Evolutionary conservation across 768 basidiomycete species (phyloP).

Genomic region (Rhodotorula graminis): DNA sequence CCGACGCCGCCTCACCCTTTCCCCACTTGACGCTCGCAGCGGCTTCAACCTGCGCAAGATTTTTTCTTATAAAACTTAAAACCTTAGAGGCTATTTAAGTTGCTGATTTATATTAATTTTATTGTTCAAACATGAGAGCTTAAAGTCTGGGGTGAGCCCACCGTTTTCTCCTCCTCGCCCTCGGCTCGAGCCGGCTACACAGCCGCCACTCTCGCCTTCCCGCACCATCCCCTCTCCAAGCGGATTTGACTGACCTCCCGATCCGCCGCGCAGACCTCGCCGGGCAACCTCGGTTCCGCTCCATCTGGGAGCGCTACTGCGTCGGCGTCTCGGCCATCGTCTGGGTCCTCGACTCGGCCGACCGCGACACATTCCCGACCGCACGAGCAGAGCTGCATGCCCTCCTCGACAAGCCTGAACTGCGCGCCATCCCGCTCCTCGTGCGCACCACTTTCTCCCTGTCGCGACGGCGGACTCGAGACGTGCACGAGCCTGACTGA

Average conservation of each 20-base stretch:
- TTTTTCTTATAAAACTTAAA: too few relatives aligned
- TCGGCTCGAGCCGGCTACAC: too few relatives aligned
- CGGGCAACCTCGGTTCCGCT: constrained; percentile 37
- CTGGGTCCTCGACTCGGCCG: constrained; percentile 34
- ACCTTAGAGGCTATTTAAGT: too few relatives aligned
- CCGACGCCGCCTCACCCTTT: background rate
- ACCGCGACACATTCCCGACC: constrained; percentile 24
- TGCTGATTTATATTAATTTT: too few relatives aligned
- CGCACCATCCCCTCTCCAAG: background rate
- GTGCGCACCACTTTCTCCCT: background rate
- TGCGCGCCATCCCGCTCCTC: constrained; percentile 30
- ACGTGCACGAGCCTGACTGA: too few relatives aligned
- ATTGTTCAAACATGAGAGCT: too few relatives aligned
- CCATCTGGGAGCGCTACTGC: constrained; percentile 40
- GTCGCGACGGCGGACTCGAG: too few relatives aligned
- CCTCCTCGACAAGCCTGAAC: constrained; percentile 18
- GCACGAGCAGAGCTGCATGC: constrained; percentile 21
- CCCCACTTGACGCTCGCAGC: background rate
- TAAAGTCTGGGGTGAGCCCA: constrained; percentile 31
- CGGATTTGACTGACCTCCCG: background rate
- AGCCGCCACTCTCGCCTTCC: background rate
- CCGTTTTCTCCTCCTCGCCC: too few relatives aligned
- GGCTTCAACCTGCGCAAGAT: constrained; percentile 36
- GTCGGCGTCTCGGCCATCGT: constrained; percentile 31
- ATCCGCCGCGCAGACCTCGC: constrained; percentile 22